Evolutionary conservation across 345 rosid species (phyloP), one percentile per base, ranked within the genome.

Genomic region (Eucalyptus curtisii): DNA sequence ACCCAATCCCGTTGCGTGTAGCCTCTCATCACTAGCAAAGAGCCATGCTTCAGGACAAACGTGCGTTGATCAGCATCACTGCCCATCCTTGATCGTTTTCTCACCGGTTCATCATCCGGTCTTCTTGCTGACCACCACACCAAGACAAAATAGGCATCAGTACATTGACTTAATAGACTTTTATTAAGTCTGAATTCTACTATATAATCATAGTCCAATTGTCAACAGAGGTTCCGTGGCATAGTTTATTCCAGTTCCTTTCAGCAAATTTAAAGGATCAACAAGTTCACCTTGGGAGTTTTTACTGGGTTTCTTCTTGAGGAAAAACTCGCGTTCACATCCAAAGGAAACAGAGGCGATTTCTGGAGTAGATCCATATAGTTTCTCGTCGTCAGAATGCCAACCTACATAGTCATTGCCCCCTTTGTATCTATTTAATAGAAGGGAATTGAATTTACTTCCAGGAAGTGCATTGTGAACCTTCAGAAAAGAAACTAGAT

Each of bases 371-470:
- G 94, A 92, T 86, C 99, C 98, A 40, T 96, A 96, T 61, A 97
- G 96, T 90, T 97, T 97, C 93, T 97, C 99, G 88, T 96, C 98
- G 85, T 97, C 99, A 25, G 99, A 93, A 90, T 97, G 99, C 99
- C 99, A 97, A 88, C 95, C 95, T 68, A 94, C 98, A 88, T 95
- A 93, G 90, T 97, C 99, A 89, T 87, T 92, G 22, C 98, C 96
- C 42, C 97, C 98, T 92, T 95, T 95, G 89, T 97, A 96, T 87
- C 96, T 94, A 88, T 97, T 97, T 85, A 97, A 91, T 25, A 97
- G 92, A 90, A 97, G 93, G 94, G 98, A 96, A 92, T 97, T 97
- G 92, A 96, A 97, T 89, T 86, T 94, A 92, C 96, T 95, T 27
- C 97, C 99, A 30, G 99, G 99, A 89, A 97, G 95, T 37, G 89